A percentile compares a stretch with the other conserved stretches of the same genome.
Conservation (phyloP, 1,284 basidiomycete species). For the Ustilago sp. region DNA sequence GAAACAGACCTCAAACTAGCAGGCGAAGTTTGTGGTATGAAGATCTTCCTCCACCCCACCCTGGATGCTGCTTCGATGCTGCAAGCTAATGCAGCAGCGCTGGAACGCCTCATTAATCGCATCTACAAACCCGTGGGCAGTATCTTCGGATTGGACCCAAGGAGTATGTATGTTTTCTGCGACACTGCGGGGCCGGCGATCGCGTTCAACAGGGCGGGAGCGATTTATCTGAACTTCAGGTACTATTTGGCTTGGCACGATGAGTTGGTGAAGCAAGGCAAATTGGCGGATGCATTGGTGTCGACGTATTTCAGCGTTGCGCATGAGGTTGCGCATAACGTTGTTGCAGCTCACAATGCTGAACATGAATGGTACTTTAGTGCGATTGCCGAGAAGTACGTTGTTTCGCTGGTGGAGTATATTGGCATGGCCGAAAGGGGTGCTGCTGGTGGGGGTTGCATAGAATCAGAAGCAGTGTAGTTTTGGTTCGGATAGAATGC, state of each 20-base stretch:
- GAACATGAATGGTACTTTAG: constrained; percentile 93
- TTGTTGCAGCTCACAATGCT: constrained; percentile 77
- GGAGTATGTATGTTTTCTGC: constrained; percentile 86
- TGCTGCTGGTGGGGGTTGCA: background rate
- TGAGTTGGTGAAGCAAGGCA: constrained; percentile 75
- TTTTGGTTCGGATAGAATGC: background rate
- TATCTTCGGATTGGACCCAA: constrained; percentile 71
- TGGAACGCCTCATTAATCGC: constrained; percentile 65
- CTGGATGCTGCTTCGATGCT: constrained; percentile 61
- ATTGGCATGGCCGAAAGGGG: constrained; percentile 39
- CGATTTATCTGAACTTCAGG: constrained; percentile 85
- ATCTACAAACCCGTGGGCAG: constrained; percentile 68
- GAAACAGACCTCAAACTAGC: constrained; percentile 69
- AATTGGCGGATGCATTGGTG: constrained; percentile 78
- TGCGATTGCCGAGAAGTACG: constrained; percentile 81
- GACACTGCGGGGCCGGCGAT: constrained; percentile 84
- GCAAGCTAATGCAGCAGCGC: constrained; percentile 59
- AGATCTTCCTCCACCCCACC: constrained; percentile 69
- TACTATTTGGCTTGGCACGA: constrained; percentile 92
- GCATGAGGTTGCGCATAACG: constrained; percentile 84
- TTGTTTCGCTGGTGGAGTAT: constrained; percentile 68
- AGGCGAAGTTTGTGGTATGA: constrained; percentile 68
- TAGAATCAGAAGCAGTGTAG: background rate
- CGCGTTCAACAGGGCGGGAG: constrained; percentile 91
- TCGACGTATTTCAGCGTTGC: constrained; percentile 91